Percentiles rank a stretch among this genome's conserved stretches.
Conservation (phyloP, 2,329 filamentous ascomycete species). For the Cladosporium halotolerans region DNA sequence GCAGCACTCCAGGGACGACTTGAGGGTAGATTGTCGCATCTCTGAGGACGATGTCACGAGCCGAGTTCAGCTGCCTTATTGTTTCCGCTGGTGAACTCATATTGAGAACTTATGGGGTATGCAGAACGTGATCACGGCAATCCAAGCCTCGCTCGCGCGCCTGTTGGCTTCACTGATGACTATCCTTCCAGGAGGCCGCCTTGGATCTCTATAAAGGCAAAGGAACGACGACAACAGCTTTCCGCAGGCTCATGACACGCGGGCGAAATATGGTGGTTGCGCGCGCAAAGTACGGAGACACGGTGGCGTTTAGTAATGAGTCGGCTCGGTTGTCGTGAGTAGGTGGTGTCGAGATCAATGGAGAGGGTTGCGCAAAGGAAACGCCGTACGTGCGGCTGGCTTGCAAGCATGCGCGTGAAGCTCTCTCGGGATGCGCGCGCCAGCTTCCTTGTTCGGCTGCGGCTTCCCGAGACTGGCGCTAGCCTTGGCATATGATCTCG, state of each 20-base stretch:
- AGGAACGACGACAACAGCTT: constrained; percentile 9
- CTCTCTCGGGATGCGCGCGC: neutral
- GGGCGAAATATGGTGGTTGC: neutral
- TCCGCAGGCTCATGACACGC: constrained; percentile 4
- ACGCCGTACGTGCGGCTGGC: no score
- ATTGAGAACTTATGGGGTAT: neutral
- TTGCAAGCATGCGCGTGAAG: constrained; percentile 5
- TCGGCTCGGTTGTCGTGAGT: neutral
- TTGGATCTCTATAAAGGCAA: constrained; percentile 8
- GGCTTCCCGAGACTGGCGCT: neutral
- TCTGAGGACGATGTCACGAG: constrained; percentile 79
- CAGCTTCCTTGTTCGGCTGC: neutral
- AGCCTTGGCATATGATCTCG: neutral
- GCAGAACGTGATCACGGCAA: neutral
- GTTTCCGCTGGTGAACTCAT: constrained; percentile 52
- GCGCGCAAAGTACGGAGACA: neutral
- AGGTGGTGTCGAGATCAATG: neutral
- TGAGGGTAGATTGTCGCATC: constrained; percentile 85
- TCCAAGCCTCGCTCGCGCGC: neutral
- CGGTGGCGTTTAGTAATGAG: neutral
- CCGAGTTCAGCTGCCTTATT: constrained; percentile 80
- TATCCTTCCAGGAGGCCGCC: neutral
- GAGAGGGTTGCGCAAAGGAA: neutral
- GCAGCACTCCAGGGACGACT: constrained; percentile 88
- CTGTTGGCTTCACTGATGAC: neutral